Evolutionary conservation across 805 yeast species (phyloP).

Genomic region (Candida vartiovaarae): DNA sequence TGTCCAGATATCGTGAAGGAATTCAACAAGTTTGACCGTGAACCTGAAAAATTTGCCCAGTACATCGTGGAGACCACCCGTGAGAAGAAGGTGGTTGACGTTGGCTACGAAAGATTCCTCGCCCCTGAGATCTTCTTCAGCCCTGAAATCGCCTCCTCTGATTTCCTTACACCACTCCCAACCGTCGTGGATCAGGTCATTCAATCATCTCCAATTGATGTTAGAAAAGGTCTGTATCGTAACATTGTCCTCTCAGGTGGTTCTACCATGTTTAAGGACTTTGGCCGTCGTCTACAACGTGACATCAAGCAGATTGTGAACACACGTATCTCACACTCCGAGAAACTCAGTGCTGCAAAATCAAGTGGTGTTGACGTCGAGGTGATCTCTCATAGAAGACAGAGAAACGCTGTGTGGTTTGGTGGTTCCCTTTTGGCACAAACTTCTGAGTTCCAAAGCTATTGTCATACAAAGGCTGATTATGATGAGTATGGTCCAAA

Average conservation of each 20-base stretch:
- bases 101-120: slow-evolving; percentile 94
- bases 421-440: slow-evolving; percentile 97
- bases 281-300: slow-evolving; percentile 95
- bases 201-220: slow-evolving; percentile 95
- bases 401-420: slow-evolving; percentile 98
- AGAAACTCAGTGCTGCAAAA: slow-evolving; percentile 57
- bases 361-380: slow-evolving; percentile 95
- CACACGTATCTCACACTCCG: slow-evolving; percentile 79
- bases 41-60: slow-evolving; percentile 90
- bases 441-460: slow-evolving; percentile 92
- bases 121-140: slow-evolving; percentile 99
- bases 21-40: slow-evolving; percentile 88
- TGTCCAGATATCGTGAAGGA: slow-evolving; percentile 97
- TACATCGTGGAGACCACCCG: slow-evolving; percentile 74
- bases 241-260: slow-evolving; percentile 97
- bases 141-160: slow-evolving; percentile 95
- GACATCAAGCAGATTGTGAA: slow-evolving; percentile 84
- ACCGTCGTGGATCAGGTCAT: slow-evolving; percentile 93
- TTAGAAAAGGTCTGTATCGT: slow-evolving; percentile 90
- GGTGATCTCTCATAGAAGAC: slow-evolving; percentile 95
- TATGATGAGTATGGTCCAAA: slow-evolving; percentile 98
- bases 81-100: slow-evolving; percentile 69
- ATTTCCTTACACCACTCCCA: slow-evolving; percentile 93
- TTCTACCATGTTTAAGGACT: slow-evolving; percentile 97
- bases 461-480: slow-evolving; percentile 94